Evolutionary conservation across 768 basidiomycete species (phyloP).

Genomic region (Steccherinum ochraceum): DNA sequence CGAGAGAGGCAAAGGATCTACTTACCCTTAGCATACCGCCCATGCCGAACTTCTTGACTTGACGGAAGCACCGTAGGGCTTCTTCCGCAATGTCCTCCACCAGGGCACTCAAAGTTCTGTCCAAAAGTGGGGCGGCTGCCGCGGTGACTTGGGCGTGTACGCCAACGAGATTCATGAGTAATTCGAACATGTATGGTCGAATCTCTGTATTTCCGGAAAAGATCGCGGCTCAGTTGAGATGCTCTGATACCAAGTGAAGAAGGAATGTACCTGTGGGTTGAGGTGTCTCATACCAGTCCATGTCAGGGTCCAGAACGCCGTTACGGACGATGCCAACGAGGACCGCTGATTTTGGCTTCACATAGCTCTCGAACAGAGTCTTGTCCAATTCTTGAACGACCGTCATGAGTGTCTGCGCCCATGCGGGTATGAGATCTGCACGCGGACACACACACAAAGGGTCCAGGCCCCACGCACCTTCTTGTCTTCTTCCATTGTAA

Average conservation of each 20-base stretch:
- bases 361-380: slow-evolving; percentile 83
- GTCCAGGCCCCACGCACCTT: slow-evolving; percentile 37
- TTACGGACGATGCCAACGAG: slow-evolving; percentile 62
- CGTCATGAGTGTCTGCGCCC: slow-evolving; percentile 57
- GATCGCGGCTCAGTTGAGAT: background rate
- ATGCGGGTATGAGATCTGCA: background rate
- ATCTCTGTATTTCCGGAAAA: slow-evolving; percentile 53
- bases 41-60: slow-evolving; percentile 91
- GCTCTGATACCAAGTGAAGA: slow-evolving; percentile 1
- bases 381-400: slow-evolving; percentile 82
- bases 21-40: slow-evolving; percentile 95
- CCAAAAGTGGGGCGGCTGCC: slow-evolving; percentile 71
- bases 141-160: slow-evolving; percentile 88
- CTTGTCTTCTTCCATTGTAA: slow-evolving; percentile 66
- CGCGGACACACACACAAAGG: slow-evolving; percentile 1
- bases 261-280: slow-evolving; percentile 74
- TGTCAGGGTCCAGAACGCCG: slow-evolving; percentile 72
- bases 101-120: slow-evolving; percentile 74
- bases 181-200: slow-evolving; percentile 89
- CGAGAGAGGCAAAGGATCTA: slow-evolving; percentile 9
- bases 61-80: slow-evolving; percentile 78
- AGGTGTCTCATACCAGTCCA: slow-evolving; percentile 94
- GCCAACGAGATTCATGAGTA: slow-evolving; percentile 80
- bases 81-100: slow-evolving; percentile 81
- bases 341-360: slow-evolving; percentile 71